Base-by-base conservation (phyloP, 306 rosid species). In the Lathyrus tuberosus region DNA sequence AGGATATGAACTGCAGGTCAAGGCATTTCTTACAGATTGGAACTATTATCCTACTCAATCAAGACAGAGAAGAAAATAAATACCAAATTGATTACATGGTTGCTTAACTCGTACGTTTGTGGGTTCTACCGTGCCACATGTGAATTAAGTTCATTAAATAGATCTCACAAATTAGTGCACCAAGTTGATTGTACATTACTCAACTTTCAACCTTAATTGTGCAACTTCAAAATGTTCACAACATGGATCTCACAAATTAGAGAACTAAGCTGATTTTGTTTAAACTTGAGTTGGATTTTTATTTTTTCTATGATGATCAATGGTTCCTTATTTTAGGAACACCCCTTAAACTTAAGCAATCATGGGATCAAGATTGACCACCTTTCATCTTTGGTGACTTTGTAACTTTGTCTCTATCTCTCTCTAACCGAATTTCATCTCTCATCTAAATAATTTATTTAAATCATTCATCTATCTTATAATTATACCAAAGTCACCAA, bases 1-100 rank as follows among this genome's bases (percentile, higher is more conserved):
- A 6, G 73, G 49, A 74, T 37, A 59, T 31, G 64, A 56, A 69
- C 59, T 48, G 31, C 35, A 14, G 70, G 35, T 41, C 37, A 40
- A 28, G 41, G 30, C 41, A 52, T 61, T 78, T 52, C 33, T 44
- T 38, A 46, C 10, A 62, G 53, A 26, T 66, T 5, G 10, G 28
- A 63, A 28, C 48, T 52, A 62, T 30, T 46, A 46, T 16, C 48
- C 63, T 49, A 44, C 71, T 49, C 40, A 61, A 68, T 12, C 64
- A 44, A 40, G 43, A 60, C 48, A 67, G 4, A 5, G 47, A 38
- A 22, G 20, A 56, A 54, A 54, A 43, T 73, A n/a, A 65, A 74
- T 41, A 18, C 60, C 61, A 16, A 43, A 44, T 10, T 30, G 49
- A 54, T 30, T 65, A 26, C 30, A 5, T 6, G 3, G 31, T 28